These are phyloP conservation scores for Berberis thunbergii DNA, from an alignment of 164 flowering plant genomes.

Conservation along the genomic window DNA sequence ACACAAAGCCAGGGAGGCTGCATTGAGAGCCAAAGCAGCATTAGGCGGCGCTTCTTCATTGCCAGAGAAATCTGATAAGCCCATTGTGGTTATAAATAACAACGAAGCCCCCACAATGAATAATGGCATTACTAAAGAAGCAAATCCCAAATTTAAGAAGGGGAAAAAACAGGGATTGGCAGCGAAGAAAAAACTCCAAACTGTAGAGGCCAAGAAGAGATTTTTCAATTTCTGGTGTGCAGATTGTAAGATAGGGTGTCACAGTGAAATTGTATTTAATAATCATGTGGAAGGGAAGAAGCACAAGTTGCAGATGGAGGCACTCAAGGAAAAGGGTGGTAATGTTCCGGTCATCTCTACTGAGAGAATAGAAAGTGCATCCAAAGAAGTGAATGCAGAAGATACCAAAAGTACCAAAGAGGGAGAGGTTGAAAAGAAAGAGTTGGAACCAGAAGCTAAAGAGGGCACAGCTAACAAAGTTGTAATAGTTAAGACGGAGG, in stretches of 20 bases:
- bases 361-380: background rate
- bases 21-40: background rate
- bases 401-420: background rate
- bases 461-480: background rate
- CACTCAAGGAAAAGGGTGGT: conserved; percentile 9
- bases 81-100: background rate
- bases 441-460: background rate
- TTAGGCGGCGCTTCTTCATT: background rate
- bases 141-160: background rate
- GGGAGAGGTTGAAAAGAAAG: background rate
- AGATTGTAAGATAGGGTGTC: conserved; percentile 15
- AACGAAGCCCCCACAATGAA: background rate
- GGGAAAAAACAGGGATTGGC: background rate
- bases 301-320: conserved; percentile 11
- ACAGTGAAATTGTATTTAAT: conserved; percentile 7
- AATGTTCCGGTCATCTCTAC: conserved; percentile 2
- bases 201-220: background rate
- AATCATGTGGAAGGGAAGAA: conserved; percentile 15
- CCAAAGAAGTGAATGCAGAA: background rate
- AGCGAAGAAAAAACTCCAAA: background rate
- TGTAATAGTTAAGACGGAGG: too few relatives aligned
- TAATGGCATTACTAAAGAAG: background rate
- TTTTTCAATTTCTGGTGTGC: conserved; percentile 14
- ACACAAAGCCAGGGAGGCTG: conserved; percentile 28
- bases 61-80: conserved; percentile 4